These are phyloP conservation scores for Suillus subalutaceus DNA, from an alignment of 768 basidiomycete species.

Conservation along the genomic window DNA sequence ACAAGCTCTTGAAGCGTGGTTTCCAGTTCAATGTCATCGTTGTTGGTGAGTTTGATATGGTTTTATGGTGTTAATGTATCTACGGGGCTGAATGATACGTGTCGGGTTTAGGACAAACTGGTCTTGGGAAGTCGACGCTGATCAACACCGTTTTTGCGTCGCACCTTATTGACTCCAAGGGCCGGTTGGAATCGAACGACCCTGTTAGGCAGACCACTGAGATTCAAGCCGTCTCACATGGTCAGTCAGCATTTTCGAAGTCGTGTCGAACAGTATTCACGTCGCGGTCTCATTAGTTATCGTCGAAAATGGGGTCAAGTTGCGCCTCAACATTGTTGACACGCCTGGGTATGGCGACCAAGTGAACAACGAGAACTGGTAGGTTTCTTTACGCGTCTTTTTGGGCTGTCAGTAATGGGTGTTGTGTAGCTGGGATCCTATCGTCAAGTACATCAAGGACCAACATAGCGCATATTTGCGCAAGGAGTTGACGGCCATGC, in stretches of 20 bases:
- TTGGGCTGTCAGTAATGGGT: constrained; percentile 10
- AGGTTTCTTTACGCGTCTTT: constrained; percentile 27
- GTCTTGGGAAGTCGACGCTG: constrained; percentile 96
- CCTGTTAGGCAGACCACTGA: constrained; percentile 95
- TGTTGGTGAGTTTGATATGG: constrained; percentile 65
- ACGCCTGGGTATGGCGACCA: constrained; percentile 99
- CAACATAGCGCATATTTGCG: constrained; percentile 98
- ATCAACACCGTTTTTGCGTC: constrained; percentile 99
- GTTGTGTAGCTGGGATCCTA: constrained; percentile 90
- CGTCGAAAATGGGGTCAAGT: constrained; percentile 92
- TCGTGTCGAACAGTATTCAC: constrained; percentile 15
- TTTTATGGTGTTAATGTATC: neutral
- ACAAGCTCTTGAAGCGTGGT: constrained; percentile 97
- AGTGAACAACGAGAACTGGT: constrained; percentile 99
- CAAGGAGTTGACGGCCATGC: constrained; percentile 98
- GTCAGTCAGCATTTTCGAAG: constrained; percentile 47
- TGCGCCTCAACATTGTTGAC: constrained; percentile 97
- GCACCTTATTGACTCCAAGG: constrained; percentile 97
- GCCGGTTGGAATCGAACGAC: constrained; percentile 84
- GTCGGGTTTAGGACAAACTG: constrained; percentile 78
- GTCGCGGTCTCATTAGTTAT: constrained; percentile 61
- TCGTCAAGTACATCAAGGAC: constrained; percentile 99
- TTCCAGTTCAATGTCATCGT: constrained; percentile 99
- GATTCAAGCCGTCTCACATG: constrained; percentile 93
- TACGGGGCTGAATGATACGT: neutral